Evolutionary conservation across 2,329 filamentous ascomycete genomes (phyloP), one percentile per base, ranked within the genome.

Genomic region (Penicillium rolfsii): DNA sequence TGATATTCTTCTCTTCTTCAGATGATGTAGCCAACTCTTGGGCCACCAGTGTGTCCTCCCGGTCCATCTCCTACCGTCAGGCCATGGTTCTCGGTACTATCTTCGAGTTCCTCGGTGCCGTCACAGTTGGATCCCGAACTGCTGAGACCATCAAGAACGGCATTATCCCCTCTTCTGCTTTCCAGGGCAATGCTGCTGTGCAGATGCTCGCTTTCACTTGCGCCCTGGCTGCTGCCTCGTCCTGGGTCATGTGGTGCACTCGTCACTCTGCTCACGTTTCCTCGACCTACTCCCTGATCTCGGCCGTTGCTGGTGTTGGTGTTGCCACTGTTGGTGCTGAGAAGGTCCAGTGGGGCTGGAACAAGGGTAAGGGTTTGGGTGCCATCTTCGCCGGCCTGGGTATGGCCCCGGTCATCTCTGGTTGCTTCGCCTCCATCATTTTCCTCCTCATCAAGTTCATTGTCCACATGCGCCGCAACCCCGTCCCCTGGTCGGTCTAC

Each of bases 11-110:
- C n/a, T 19, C 16, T 19, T 12, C 36, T 12, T 4, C 5, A 74
- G 73, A 93, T 77, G 91, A 93, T 89, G 90, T 94, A 59, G 90
- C 91, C 72, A 94, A 94, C 79, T 81, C 90, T 54, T 93, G 89
- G 88, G 90, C 90, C 7, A 93, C 91, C 69, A 89, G 86, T 70
- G 90, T 93, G 61, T 93, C 90, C 22, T 93, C 90, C n/a, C 81
- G 90, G 57, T 93, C 90, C 66, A 67, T 74, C 60, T 70, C 71
- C 26, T 74, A 74, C 45, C 66, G 72, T 16, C 71, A 73, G 64
- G 73, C 73, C 26, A 74, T 74, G 73, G 43, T 74, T 22, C 70
- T 89, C 52, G 85, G 87, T 52, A 83, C 85, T 50, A 76, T 90
- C 64, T 90, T 90, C 76, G 89, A 91, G 75, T 81, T 90, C 76